phyloP scores from a whole-genome alignment of 2,329 filamentous ascomycete species.

The Diplodia sapinea region DNA sequence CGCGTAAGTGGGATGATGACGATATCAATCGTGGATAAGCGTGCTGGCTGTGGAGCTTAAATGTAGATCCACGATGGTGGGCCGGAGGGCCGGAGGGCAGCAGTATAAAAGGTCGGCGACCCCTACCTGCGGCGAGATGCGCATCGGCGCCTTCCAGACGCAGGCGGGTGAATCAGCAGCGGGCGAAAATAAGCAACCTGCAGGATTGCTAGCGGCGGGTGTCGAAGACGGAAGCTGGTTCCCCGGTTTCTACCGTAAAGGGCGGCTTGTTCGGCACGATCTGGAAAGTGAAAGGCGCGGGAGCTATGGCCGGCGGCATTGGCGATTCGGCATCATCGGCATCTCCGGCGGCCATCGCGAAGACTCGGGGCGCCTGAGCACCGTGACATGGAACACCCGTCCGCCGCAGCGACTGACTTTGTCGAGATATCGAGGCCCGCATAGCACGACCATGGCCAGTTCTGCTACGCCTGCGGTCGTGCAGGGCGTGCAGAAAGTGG shows the following conservation, averaged over 20 bases:
- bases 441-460: neutral
- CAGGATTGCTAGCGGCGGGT: neutral
- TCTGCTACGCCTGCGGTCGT: neutral
- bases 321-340: slow-evolving; percentile 22
- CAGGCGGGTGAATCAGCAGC: slow-evolving; percentile 21
- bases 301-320: slow-evolving; percentile 17
- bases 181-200: slow-evolving; percentile 7
- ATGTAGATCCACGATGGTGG: neutral
- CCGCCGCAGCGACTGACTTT: neutral
- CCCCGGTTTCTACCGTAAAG: slow-evolving; percentile 16
- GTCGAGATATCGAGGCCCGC: neutral
- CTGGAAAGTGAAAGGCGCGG: too few species aligned
- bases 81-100: neutral
- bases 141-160: neutral
- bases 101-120: neutral
- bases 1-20: neutral
- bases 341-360: slow-evolving; percentile 10
- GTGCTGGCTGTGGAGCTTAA: neutral
- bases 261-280: slow-evolving; percentile 19
- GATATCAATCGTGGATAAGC: neutral
- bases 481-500: slow-evolving; percentile 19
- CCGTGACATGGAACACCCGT: neutral
- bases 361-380: neutral
- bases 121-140: neutral
- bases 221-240: neutral